Evolutionary conservation across 2,329 filamentous ascomycete genomes (phyloP), one percentile per base, ranked within the genome.

Genomic region (Lizonia empirigonia): DNA sequence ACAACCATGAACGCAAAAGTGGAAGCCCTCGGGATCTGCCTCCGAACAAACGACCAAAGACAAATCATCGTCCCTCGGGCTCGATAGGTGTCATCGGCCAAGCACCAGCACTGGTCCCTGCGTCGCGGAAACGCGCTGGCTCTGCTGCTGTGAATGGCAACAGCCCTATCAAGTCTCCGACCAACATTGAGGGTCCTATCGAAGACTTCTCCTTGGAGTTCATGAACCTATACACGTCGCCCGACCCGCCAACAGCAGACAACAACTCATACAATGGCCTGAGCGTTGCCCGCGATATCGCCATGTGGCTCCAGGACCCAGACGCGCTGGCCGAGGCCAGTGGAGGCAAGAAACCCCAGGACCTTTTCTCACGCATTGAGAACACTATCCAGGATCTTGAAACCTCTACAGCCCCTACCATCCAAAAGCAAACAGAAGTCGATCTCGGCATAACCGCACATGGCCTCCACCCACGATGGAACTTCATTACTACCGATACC

Each of bases 251-350:
- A 78, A 58, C 84, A 77, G 72, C 85, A 7, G 80, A 87, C 47
- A 88, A 85, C 54, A 97, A 96, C 68, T 85, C 88, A 0, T 92
- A 91, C 68, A 86, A 85, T 34, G 90, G 85, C 61, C 82, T 97
- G 9, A 81, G 80, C 27, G 86, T 96, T 27, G 87, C 89, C 4
- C 88, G 88, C 52, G 82, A 86, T 13, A 81, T 96, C 51, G 87
- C 88, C 0, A 78, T 82, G 3, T 97, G 93, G 92, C 80, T 95
- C 20, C 85, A 84, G 50, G 88, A 95, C 54, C 83, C 85, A 1
- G 84, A 86, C 10, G 85, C 84, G 9, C 80, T 96, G 59, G 81
- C 82, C 42, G 76, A 80, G 50, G 88, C 90, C 56, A 84, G 87
- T 1, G 87, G 87, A 32, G 85, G 86, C 18, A 78, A 79, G 48